Percentiles rank a stretch among this genome's conserved stretches.
Evolutionary conservation across 2,329 filamentous ascomycete species (phyloP).

Genomic region (Zymoseptoria tritici): DNA sequence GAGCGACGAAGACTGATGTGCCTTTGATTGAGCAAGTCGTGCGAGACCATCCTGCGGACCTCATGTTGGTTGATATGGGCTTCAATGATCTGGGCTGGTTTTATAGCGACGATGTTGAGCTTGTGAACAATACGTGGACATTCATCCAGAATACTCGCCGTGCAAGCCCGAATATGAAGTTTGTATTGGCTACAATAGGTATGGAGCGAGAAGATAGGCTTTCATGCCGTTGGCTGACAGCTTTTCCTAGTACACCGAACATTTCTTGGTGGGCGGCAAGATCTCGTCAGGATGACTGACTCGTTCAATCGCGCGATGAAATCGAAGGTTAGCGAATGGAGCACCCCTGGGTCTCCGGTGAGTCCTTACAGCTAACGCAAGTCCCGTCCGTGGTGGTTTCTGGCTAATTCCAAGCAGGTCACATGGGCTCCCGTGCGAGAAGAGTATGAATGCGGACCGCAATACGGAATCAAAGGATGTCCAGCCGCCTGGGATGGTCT

Average conservation of each 20-base stretch:
- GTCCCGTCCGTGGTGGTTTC: neutral
- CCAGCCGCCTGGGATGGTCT: conserved; percentile 33
- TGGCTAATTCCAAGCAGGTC: neutral
- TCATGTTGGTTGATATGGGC: conserved; percentile 12
- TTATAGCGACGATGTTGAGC: neutral
- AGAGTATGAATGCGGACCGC: neutral
- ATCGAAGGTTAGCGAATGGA: neutral
- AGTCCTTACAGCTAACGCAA: neutral
- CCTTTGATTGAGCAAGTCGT: conserved; percentile 23
- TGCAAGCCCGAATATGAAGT: neutral
- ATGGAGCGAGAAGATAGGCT: neutral
- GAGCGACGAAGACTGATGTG: conserved; percentile 25
- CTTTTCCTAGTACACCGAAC: conserved; percentile 1
- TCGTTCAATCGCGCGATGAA: conserved; percentile 4
- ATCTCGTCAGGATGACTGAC: conserved; percentile 6
- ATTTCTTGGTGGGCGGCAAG: conserved; percentile 7
- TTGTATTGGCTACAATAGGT: neutral
- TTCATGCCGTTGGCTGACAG: neutral
- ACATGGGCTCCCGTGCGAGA: neutral
- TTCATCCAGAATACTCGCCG: neutral
- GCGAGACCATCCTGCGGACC: conserved; percentile 24
- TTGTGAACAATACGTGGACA: neutral
- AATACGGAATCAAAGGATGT: neutral
- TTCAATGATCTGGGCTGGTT: conserved; percentile 16
- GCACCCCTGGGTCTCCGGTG: neutral